These are phyloP conservation scores for Neurospora sp. DNA, from an alignment of 495 filamentous ascomycete species.

Conservation along the genomic window DNA sequence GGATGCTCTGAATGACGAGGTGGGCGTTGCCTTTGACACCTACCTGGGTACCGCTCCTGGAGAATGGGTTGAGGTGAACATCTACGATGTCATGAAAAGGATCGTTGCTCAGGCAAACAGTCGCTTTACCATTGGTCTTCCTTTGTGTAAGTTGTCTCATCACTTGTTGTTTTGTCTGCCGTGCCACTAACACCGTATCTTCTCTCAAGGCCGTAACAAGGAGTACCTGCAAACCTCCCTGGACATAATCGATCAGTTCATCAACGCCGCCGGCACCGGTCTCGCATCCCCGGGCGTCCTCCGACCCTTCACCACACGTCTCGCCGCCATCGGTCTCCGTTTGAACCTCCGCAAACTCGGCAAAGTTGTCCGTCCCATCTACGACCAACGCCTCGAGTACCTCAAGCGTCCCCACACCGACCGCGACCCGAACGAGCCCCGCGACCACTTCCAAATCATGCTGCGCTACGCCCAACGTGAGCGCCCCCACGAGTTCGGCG, in stretches of 20 bases:
- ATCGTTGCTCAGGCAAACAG: conserved; percentile 26
- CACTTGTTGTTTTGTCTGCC: conserved; percentile 17
- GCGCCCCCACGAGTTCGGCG: conserved; percentile 22
- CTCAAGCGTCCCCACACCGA: not conserved
- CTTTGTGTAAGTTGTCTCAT: not conserved
- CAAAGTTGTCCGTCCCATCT: conserved; percentile 16
- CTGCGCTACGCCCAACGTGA: conserved; percentile 22
- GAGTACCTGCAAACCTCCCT: not conserved
- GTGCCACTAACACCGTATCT: not conserved
- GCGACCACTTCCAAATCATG: conserved; percentile 30
- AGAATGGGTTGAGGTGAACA: conserved; percentile 10
- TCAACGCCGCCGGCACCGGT: not conserved
- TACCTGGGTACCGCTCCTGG: conserved; percentile 8
- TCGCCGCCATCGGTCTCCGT: not conserved
- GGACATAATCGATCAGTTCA: not conserved
- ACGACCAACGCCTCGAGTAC: not conserved
- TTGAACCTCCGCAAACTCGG: not conserved
- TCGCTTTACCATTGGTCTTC: conserved; percentile 28
- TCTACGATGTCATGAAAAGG: conserved; percentile 21
- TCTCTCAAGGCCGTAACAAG: not conserved
- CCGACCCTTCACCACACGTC: not conserved
- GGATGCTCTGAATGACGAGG: conserved; percentile 12
- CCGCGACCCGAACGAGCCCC: conserved; percentile 10
- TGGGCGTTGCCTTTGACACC: conserved; percentile 12
- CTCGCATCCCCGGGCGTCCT: not conserved